Conservation (phyloP, 106 monocot species). For the Platanthera zijinensis region DNA sequence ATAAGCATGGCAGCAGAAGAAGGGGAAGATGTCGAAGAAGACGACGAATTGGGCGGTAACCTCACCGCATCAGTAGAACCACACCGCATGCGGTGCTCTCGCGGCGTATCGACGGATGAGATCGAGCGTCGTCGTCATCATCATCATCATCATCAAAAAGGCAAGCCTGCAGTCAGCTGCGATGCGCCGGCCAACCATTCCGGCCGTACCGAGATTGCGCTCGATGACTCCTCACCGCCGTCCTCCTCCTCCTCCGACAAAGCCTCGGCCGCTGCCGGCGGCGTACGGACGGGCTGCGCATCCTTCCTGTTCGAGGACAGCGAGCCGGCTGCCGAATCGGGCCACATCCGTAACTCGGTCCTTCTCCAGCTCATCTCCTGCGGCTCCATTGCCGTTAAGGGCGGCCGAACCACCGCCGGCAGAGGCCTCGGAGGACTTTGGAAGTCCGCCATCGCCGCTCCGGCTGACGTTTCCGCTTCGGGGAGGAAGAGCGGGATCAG, state of each 20-base stretch:
- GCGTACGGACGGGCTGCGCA: background rate
- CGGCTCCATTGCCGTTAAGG: conserved; percentile 30
- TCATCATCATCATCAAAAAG: background rate
- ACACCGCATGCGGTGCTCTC: conserved; percentile 8
- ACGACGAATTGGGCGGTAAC: background rate
- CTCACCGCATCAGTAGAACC: background rate
- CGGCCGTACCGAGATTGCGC: conserved; percentile 33
- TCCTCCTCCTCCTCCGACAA: conserved; percentile 66
- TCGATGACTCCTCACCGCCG: conserved; percentile 37
- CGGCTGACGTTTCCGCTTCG: background rate
- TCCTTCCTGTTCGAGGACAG: conserved; percentile 17
- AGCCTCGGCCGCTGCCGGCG: background rate
- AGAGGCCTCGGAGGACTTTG: background rate
- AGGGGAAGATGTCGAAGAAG: conserved; percentile 12
- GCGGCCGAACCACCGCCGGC: background rate
- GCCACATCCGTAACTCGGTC: conserved; percentile 31
- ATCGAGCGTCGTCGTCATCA: too few species aligned
- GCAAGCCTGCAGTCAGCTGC: background rate
- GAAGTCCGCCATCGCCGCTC: background rate
- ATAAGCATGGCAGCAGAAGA: conserved; percentile 3
- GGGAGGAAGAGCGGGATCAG: conserved; percentile 40
- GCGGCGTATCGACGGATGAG: conserved; percentile 34
- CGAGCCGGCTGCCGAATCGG: conserved; percentile 10
- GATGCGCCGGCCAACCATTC: background rate
- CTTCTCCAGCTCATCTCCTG: conserved; percentile 77